Evolutionary conservation across 108 stramenopile genomes (phyloP).

Genomic region (Cyclotella choctawhatcheeana): DNA sequence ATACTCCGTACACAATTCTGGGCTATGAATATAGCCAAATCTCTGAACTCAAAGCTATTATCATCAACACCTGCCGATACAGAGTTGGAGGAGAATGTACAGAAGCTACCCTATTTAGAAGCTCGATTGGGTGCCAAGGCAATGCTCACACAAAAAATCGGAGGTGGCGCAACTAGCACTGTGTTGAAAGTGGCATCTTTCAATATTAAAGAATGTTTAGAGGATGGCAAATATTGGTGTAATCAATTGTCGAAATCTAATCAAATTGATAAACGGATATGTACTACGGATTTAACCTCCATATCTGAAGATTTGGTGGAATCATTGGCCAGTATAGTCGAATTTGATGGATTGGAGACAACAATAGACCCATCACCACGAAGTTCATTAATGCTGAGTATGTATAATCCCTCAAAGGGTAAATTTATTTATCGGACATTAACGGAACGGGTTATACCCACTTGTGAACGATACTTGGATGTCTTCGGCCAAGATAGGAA

Average conservation of each 20-base stretch:
- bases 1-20: constrained; percentile 72
- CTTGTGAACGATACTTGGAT: constrained; percentile 37
- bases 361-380: constrained; percentile 80
- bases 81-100: constrained; percentile 13
- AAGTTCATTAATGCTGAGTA: constrained; percentile 67
- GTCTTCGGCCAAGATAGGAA: constrained; percentile 40
- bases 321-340: constrained; percentile 69
- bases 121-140: constrained; percentile 83
- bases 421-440: constrained; percentile 72
- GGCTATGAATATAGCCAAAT: constrained; percentile 51
- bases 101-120: constrained; percentile 70
- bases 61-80: neutral
- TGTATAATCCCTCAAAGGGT: constrained; percentile 65
- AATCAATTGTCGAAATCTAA: constrained; percentile 4
- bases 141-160: constrained; percentile 60
- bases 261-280: neutral
- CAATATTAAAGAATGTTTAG: constrained; percentile 64
- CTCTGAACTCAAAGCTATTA: constrained; percentile 32
- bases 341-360: constrained; percentile 88
- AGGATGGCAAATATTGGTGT: constrained; percentile 66
- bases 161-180: constrained; percentile 63
- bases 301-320: constrained; percentile 56
- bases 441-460: constrained; percentile 65
- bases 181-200: constrained; percentile 61
- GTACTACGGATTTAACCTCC: constrained; percentile 12